Evolutionary conservation across 2,329 filamentous ascomycete genomes (phyloP), one percentile per base, ranked within the genome.

Genomic region (Fusarium pininemorale): DNA sequence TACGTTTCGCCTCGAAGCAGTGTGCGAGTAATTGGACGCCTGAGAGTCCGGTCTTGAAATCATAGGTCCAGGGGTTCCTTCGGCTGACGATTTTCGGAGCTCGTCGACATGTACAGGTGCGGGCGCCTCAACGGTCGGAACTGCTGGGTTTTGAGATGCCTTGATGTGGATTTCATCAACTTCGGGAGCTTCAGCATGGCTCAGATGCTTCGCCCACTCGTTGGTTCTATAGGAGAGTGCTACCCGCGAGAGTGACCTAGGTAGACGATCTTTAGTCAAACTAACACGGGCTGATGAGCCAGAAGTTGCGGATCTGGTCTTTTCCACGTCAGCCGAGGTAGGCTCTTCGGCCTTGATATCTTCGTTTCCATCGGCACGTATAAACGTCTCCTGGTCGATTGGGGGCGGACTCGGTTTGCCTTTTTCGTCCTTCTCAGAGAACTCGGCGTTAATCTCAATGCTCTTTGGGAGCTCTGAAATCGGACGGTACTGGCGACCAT

Each of bases 151-250:
- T 39, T 50, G 59, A 12, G 65, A 56, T 75, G 87, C 81, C 71
- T 87, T 79, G 8, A 90, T 79, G 30, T 88, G 85, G 18, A 93
- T 81, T 5, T 90, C 88, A 13, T 94, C 91, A 2, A 88, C 82
- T 54, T 91, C 88, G 3, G 94, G 94, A 10, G 85, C 84, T 22
- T 98, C 95, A 12, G 96, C 95, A 47, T 89, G 85, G 72, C 91
- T 90, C 16, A 98, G 86, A 81, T 98, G 94, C 81, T 98, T 98
- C 0, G 95, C 94, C 96, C 96, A 98, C 83, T 98, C 96, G 74
- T 97, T 97, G 4, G 95, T 98, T 65, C 96, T 90, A 79, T 96
- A 97, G 0, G 93, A 93, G 80, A 94, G 85, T 4, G 95, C 92
- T 14, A 97, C 89, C 69, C 90, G 92, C 3, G 95, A 96, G 39